A percentile compares a stretch with the other conserved stretches of the same genome.
Conservation (phyloP, 1,284 basidiomycete species). For the Ustilago esculenta region DNA sequence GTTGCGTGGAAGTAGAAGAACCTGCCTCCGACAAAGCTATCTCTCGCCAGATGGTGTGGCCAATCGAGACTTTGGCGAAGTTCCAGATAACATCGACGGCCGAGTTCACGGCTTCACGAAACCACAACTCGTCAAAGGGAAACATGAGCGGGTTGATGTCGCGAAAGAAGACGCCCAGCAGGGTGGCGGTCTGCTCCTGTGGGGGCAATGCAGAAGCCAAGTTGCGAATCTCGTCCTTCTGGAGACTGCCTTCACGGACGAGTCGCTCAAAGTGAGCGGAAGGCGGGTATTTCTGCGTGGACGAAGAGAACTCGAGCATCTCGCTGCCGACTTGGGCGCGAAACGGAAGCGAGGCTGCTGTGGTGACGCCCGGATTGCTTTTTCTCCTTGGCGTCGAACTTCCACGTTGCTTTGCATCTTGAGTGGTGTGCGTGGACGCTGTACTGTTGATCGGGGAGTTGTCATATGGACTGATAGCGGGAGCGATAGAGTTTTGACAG, state of each 20-base stretch:
- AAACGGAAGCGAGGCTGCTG: slow-evolving; percentile 23
- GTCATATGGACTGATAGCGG: too few species aligned
- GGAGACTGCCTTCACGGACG: slow-evolving; percentile 14
- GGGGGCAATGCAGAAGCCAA: slow-evolving; percentile 13
- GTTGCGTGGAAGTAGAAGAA: slow-evolving; percentile 40
- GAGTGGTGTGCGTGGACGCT: not conserved
- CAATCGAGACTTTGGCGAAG: slow-evolving; percentile 6
- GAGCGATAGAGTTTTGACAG: too few species aligned
- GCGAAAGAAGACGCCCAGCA: slow-evolving; percentile 30
- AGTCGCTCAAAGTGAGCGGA: slow-evolving; percentile 24
- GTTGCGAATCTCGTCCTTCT: slow-evolving; percentile 2
- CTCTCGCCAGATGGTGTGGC: slow-evolving; percentile 15
- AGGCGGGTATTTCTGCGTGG: slow-evolving; percentile 20
- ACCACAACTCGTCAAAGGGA: slow-evolving; percentile 32
- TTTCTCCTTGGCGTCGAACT: slow-evolving; percentile 7
- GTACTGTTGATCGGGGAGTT: not conserved
- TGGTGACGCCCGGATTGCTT: slow-evolving; percentile 21
- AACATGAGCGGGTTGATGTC: slow-evolving; percentile 36
- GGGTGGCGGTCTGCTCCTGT: slow-evolving; percentile 1
- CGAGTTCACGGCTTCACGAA: slow-evolving; percentile 22
- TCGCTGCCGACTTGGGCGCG: slow-evolving; percentile 21
- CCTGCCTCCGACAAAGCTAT: slow-evolving; percentile 19
- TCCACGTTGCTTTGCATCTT: not conserved
- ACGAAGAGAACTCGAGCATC: slow-evolving; percentile 23
- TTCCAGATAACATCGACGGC: slow-evolving; percentile 21